Conservation (phyloP, 768 basidiomycete genomes). For the Termitomyces bulborhizus region DNA sequence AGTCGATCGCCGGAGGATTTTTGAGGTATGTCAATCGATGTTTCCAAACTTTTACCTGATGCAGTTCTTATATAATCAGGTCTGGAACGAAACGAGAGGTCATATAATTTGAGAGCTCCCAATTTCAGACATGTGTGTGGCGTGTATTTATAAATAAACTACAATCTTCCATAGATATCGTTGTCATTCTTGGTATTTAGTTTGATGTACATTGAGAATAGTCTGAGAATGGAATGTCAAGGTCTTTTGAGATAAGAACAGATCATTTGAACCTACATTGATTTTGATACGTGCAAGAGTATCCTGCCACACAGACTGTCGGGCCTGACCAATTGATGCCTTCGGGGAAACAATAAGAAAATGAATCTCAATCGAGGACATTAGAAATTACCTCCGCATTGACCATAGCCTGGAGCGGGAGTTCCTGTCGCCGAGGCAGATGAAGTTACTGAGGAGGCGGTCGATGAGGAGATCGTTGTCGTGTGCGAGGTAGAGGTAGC, state of each 20-base stretch:
- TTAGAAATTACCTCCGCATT: constrained; percentile 32
- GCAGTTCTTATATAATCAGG: constrained; percentile 12
- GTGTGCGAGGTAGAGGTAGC: constrained; percentile 15
- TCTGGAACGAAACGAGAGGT: constrained; percentile 22
- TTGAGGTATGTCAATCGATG: constrained; percentile 37
- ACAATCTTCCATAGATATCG: background rate
- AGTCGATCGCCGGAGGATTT: constrained; percentile 56
- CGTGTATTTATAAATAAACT: background rate
- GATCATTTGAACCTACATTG: constrained; percentile 25
- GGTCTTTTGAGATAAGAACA: background rate
- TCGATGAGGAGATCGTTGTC: constrained; percentile 14
- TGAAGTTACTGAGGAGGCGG: constrained; percentile 18
- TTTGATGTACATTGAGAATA: constrained; percentile 41
- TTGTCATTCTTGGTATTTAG: constrained; percentile 10
- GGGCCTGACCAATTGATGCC: constrained; percentile 35
- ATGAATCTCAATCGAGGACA: background rate
- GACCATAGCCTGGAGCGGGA: constrained; percentile 28
- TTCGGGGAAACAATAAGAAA: constrained; percentile 1
- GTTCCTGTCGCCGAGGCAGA: constrained; percentile 22
- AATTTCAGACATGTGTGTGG: background rate
- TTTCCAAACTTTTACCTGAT: background rate
- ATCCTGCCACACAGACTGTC: constrained; percentile 31
- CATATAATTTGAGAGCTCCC: background rate
- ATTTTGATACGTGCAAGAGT: constrained; percentile 30
- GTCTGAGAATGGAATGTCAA: constrained; percentile 18